Evolutionary conservation across 2,329 filamentous ascomycete genomes (phyloP).

Genomic region (Colletotrichum musicola): DNA sequence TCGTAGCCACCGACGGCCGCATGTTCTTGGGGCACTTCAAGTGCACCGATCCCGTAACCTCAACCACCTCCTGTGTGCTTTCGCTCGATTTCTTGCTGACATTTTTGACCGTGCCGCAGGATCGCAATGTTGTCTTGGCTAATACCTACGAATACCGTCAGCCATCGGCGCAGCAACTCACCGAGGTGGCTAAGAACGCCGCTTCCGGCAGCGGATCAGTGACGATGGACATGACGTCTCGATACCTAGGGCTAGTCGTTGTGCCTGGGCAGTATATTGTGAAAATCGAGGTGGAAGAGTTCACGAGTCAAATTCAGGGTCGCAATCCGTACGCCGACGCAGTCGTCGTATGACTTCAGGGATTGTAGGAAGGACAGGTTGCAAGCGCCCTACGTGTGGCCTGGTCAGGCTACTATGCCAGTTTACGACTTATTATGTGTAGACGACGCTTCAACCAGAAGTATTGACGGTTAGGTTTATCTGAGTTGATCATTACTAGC

Average conservation of each 20-base stretch:
- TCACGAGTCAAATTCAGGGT: conserved; percentile 64
- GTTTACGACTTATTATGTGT: too few relatives aligned
- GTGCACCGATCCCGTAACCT: conserved; percentile 82
- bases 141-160: conserved; percentile 91
- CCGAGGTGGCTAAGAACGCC: conserved; percentile 50
- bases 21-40: conserved; percentile 93
- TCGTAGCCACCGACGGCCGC: conserved; percentile 85
- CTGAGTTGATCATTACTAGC: conserved; percentile 9
- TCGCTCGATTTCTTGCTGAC: not conserved
- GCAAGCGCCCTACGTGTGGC: too few relatives aligned
- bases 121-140: conserved; percentile 88
- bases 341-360: not conserved
- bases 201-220: conserved; percentile 57
- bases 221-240: conserved; percentile 80
- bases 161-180: conserved; percentile 67
- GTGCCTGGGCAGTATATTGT: conserved; percentile 88
- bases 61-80: not conserved
- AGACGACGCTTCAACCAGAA: not conserved
- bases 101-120: conserved; percentile 62
- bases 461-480: not conserved
- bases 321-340: conserved; percentile 29
- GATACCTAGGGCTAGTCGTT: conserved; percentile 90
- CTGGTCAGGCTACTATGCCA: too few relatives aligned
- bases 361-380: not conserved
- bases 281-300: conserved; percentile 90